Evolutionary conservation across 805 yeast species (phyloP), one percentile per base, ranked within the genome.

Genomic region (Tetrapisispora iriomotensis): DNA sequence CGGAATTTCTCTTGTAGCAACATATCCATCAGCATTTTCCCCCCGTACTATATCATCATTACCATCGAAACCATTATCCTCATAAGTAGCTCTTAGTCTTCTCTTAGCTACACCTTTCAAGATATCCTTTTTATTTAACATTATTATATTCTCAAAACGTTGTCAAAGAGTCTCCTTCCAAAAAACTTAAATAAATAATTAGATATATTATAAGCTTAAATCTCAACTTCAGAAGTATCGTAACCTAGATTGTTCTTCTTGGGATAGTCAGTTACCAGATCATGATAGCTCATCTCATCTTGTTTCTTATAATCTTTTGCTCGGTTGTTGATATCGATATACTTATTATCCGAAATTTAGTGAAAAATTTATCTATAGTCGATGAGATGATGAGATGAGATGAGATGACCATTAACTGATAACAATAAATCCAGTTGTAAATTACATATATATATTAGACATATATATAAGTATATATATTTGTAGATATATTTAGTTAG

Each of bases 21-120:
- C 7, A 14, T 14, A 18, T 17, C 27, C 41, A 36, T 34, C 47
- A 32, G 44, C 25, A 17, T n/a, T 25, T 4, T 18, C 22, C 10
- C 15, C 38, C 15, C 14, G 5, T n/a, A 37, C 35, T 27, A 33
- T 42, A 10, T 25, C 39, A 23, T n/a, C 22, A 13, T 36, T 19
- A 8, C 34, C 30, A 12, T 43, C 38, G 10, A 8, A 6, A 20
- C 36, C 28, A 31, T 61, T 66, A 8, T 40, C 40, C 14, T 48
- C 50, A 28, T 38, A 49, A 6, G 48, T 42, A 23, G 53, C 42
- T 35, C 45, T 54, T 9, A 42, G 38, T 31, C 59, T 49, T 32
- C 57, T 45, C 31, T 47, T 48, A 18, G 55, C 59, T 8, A 27
- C 36, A 5, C 55, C 57, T 14, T 34, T 34, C 9, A 14, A 15